Base-by-base conservation (phyloP, 495 filamentous ascomycete genomes). In the Neurospora intermedia region DNA sequence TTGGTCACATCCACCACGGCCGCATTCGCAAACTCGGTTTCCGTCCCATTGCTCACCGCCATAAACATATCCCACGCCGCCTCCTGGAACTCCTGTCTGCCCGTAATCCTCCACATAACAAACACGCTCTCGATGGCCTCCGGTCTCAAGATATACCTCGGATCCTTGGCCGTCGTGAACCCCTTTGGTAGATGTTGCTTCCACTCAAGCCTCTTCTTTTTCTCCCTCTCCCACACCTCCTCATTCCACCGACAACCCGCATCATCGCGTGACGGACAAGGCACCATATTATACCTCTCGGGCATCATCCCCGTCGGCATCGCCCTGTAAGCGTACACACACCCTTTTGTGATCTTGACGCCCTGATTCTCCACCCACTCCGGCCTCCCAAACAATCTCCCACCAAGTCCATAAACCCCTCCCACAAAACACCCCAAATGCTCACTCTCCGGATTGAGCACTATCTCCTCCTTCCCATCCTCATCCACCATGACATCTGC, bases 271-370 rank as follows among this genome's bases (percentile, higher is more conserved):
- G 89, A 86, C 42, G 87, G 80, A 79, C 94, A 98, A 8, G 88
- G 84, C 15, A 92, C 79, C 31, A 90, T 82, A 18, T 83, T 80
- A 76, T 92, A 90, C 7, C 82, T 77, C 80, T 98, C 94, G 0
- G 94, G 94, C 92, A 94, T 94, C 76, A 98, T 93, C 1, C 93
- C 94, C 0, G 91, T 92, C 15, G 87, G 84, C 27, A 91, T 93
- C 23, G 88, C 83, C 74, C 89, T 86, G 77, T 97, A 97, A 0
- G 91, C 89, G 88, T 92, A 97, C 23, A 95, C 89, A 78, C 94
- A 98, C 31, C 94, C 94, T 70, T 93, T 89, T 0, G 94, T 93
- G 35, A 98, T 84, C 78, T 92, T 91, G 69, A 84, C 81, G 9
- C 91, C 95, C 5, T 59, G 48, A 38, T 92, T 84, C n/a, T 78